Conservation (phyloP, 768 basidiomycete species). For the Boletus huronensis region DNA sequence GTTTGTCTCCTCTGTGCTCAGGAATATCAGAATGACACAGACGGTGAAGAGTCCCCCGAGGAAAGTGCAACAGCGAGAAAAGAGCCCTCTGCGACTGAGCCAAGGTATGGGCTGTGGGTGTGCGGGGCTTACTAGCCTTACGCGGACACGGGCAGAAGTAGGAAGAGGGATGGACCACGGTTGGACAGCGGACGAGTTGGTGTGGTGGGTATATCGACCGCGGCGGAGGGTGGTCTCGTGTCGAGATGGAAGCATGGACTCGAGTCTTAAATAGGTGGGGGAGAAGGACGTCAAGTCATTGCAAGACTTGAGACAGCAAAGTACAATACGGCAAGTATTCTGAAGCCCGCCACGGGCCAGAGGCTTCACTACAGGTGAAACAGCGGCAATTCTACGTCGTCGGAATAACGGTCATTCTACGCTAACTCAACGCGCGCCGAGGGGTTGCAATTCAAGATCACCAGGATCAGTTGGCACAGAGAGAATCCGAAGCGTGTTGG, state of each 20-base stretch:
- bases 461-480: constrained; percentile 78
- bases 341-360: background rate
- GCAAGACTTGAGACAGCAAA: background rate
- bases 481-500: constrained; percentile 84
- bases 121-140: constrained; percentile 51
- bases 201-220: background rate
- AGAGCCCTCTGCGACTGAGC: constrained; percentile 52
- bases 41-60: constrained; percentile 49
- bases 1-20: constrained; percentile 42
- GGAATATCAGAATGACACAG: constrained; percentile 40
- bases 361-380: background rate
- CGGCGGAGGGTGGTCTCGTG: constrained; percentile 10
- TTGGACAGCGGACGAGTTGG: constrained; percentile 33
- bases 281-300: background rate
- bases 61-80: constrained; percentile 50
- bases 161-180: constrained; percentile 55
- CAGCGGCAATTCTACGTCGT: constrained; percentile 8
- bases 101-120: constrained; percentile 40
- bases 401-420: background rate
- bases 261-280: background rate
- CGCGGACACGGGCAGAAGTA: constrained; percentile 55
- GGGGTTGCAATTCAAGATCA: constrained; percentile 71
- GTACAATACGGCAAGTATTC: background rate
- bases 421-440: constrained; percentile 32
- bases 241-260: background rate